Conservation (phyloP, 2,329 filamentous ascomycete species). For the Colletotrichum sp. region DNA sequence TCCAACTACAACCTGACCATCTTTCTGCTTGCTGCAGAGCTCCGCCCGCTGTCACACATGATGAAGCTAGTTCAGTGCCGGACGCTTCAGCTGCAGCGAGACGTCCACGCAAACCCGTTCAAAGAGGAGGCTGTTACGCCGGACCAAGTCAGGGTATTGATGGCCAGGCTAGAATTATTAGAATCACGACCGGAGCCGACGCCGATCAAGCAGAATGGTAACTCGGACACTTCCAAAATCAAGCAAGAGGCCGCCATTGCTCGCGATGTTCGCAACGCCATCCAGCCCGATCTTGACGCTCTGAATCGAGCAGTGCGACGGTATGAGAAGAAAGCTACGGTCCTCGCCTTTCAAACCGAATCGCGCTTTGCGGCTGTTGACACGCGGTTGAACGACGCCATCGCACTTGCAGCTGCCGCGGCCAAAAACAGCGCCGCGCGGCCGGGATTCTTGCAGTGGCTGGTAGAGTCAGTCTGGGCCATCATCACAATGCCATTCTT, state of each 20-base stretch:
- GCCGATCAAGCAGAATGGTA: slow-evolving; percentile 33
- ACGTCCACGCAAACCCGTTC: slow-evolving; percentile 64
- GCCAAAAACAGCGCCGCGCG: slow-evolving; percentile 54
- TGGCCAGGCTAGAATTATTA: slow-evolving; percentile 71
- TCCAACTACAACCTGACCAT: slow-evolving; percentile 94
- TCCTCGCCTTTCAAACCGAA: slow-evolving; percentile 79
- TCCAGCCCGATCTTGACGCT: slow-evolving; percentile 86
- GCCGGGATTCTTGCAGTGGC: slow-evolving; percentile 40
- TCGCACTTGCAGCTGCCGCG: slow-evolving; percentile 81
- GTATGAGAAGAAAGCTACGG: slow-evolving; percentile 86
- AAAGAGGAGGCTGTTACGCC: slow-evolving; percentile 31
- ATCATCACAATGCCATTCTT: slow-evolving; percentile 48
- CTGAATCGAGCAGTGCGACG: slow-evolving; percentile 86
- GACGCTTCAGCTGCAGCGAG: slow-evolving; percentile 80
- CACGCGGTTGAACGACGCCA: slow-evolving; percentile 73
- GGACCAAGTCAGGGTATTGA: slow-evolving; percentile 60
- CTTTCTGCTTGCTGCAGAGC: slow-evolving; percentile 85
- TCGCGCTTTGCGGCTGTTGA: slow-evolving; percentile 76
- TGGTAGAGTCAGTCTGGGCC: slow-evolving; percentile 39
- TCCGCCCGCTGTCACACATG: slow-evolving; percentile 82
- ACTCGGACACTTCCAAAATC: slow-evolving; percentile 35
- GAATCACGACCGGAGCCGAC: slow-evolving; percentile 58
- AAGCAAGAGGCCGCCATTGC: slow-evolving; percentile 50
- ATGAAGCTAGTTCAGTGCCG: slow-evolving; percentile 80
- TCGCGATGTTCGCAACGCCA: slow-evolving; percentile 65